Evolutionary conservation across 1,139 yeast species (phyloP).

Genomic region (Scheffersomyces lignicola): DNA sequence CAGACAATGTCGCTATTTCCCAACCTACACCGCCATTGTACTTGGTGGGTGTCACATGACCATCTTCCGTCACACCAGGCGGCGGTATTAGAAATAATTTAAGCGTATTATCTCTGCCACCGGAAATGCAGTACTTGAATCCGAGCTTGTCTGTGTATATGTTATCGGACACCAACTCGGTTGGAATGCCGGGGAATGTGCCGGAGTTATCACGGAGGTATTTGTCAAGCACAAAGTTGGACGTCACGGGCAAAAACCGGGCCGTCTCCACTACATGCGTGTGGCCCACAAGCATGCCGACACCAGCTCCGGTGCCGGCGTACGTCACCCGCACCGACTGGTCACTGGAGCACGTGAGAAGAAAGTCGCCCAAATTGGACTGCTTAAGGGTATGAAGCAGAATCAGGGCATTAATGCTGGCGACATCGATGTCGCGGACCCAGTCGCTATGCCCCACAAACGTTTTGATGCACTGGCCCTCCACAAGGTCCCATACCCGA

Average conservation of each 20-base stretch:
- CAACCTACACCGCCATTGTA: constrained; percentile 59
- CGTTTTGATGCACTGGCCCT: constrained; percentile 68
- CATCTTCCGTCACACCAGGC: constrained; percentile 33
- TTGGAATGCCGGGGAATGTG: constrained; percentile 36
- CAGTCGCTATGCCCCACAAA: constrained; percentile 85
- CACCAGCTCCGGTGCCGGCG: constrained; percentile 66
- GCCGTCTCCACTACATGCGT: constrained; percentile 80
- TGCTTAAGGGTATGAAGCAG: constrained; percentile 8
- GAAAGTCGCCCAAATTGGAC: constrained; percentile 47
- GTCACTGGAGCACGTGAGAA: constrained; percentile 81
- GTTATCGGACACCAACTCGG: constrained; percentile 27
- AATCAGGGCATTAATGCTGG: constrained; percentile 11
- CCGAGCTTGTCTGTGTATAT: constrained; percentile 42
- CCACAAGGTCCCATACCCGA: constrained; percentile 72
- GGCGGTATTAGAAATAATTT: constrained; percentile 76
- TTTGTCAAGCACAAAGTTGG: constrained; percentile 53
- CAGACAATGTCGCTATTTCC: constrained; percentile 54
- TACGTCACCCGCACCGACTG: constrained; percentile 69
- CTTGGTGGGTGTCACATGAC: constrained; percentile 46
- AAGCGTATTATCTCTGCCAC: constrained; percentile 77
- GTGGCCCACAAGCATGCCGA: constrained; percentile 73
- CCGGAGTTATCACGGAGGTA: constrained; percentile 35
- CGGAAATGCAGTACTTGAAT: constrained; percentile 71
- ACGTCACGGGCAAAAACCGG: constrained; percentile 59
- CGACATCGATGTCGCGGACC: constrained; percentile 68